Conservation (phyloP, 805 yeast species). For the Wickerhamomyces sydowiorum region DNA sequence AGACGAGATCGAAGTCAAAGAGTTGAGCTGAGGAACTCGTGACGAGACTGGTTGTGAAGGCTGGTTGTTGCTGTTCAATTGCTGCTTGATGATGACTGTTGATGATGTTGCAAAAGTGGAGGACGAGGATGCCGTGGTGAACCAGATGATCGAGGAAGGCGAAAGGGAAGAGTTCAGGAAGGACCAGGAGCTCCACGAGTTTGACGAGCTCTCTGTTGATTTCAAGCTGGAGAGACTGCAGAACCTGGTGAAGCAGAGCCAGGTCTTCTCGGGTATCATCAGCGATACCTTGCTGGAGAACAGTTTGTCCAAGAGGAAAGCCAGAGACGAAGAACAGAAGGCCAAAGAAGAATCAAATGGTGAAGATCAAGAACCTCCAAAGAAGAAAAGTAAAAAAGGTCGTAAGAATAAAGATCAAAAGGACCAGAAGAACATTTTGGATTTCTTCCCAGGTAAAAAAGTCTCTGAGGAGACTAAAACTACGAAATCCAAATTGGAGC, state of each 20-base stretch:
- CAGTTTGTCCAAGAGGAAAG: slow-evolving; percentile 29
- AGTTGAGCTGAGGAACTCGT: too few species aligned
- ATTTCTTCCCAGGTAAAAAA: slow-evolving; percentile 17
- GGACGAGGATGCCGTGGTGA: slow-evolving; percentile 17
- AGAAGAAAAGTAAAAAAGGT: slow-evolving; percentile 19
- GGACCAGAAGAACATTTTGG: slow-evolving; percentile 19
- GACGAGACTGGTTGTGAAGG: too few species aligned
- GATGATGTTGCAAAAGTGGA: neutral
- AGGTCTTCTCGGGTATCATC: slow-evolving; percentile 80
- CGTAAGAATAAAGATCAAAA: slow-evolving; percentile 4
- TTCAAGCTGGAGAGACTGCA: slow-evolving; percentile 61
- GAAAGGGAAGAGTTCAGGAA: slow-evolving; percentile 6
- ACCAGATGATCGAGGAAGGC: slow-evolving; percentile 9
- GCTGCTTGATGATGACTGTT: slow-evolving; percentile 4
- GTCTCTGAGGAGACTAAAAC: slow-evolving; percentile 17
- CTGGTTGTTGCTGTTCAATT: neutral
- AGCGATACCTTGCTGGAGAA: slow-evolving; percentile 67
- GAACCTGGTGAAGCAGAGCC: slow-evolving; percentile 78
- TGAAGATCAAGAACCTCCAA: slow-evolving; percentile 20
- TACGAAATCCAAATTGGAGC: slow-evolving; percentile 16
- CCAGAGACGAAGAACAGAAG: slow-evolving; percentile 11
- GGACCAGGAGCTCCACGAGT: slow-evolving; percentile 15
- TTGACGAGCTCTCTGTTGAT: slow-evolving; percentile 41
- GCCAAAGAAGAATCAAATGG: slow-evolving; percentile 6
- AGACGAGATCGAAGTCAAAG: too few species aligned